phyloP scores from a whole-genome alignment of 805 yeast species.

The Teunomyces gatunensis region DNA sequence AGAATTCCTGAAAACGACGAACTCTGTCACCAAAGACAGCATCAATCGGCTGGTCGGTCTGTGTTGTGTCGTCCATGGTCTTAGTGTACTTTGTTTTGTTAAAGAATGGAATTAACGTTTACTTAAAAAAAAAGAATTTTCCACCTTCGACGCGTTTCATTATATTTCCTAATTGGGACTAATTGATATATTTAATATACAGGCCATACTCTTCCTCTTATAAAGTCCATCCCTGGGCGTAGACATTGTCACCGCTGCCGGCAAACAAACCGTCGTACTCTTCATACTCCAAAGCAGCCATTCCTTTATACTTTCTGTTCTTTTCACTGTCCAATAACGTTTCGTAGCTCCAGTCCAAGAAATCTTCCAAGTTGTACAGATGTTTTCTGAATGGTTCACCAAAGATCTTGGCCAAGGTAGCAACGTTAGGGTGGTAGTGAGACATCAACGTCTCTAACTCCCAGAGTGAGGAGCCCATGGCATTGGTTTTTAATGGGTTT shows the following conservation, averaged over 20 bases:
- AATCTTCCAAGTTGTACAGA: constrained; percentile 87
- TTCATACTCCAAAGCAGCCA: constrained; percentile 79
- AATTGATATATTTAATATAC: constrained; percentile 8
- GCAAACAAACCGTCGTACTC: constrained; percentile 40
- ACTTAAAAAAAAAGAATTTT: neutral
- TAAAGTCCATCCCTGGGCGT: constrained; percentile 27
- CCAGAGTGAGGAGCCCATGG: constrained; percentile 88
- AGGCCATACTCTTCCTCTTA: constrained; percentile 4
- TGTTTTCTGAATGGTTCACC: constrained; percentile 88
- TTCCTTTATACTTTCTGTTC: constrained; percentile 61
- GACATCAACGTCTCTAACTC: constrained; percentile 75
- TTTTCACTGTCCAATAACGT: constrained; percentile 62
- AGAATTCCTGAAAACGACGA: constrained; percentile 83
- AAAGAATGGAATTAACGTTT: neutral
- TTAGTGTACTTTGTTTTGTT: neutral
- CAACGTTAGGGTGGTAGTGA: constrained; percentile 95
- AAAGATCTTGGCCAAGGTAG: constrained; percentile 84
- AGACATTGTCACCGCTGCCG: constrained; percentile 15
- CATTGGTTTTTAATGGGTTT: constrained; percentile 78
- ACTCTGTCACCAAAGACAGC: constrained; percentile 75
- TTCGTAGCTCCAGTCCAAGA: constrained; percentile 84
- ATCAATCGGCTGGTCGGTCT: constrained; percentile 35
- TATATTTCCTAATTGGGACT: constrained; percentile 23
- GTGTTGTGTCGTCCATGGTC: constrained; percentile 22
- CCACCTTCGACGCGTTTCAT: constrained; percentile 23